Base-by-base conservation (phyloP, 805 yeast genomes). In the Wickerhamiella hasegawae region DNA sequence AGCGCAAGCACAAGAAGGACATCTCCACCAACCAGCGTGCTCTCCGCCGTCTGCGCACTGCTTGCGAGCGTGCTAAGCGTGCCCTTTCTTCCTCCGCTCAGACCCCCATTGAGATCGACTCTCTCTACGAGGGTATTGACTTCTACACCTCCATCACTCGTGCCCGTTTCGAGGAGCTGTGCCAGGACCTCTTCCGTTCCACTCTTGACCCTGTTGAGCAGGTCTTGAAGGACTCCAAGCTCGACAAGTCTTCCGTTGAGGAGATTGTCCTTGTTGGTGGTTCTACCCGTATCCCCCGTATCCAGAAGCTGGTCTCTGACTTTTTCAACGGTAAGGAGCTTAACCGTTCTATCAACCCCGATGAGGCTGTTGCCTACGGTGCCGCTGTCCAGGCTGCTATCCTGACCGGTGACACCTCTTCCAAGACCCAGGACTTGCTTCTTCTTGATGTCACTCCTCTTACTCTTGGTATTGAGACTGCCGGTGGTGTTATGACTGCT, bases 61-160 rank as follows among this genome's bases (percentile, higher is more conserved):
- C 96, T 53, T 84, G 94, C 69, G 97, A 85, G 73, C 79, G 97
- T 67, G 97, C 97, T 47, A 85, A 85, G 92, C 83, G 97, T 74
- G 83, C 96, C 45, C 73, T 85, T 55, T 87, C 96, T 29, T 84
- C 95, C 24, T 80, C 94, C 41, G 83, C 95, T 46, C 94, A 84
- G 68, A 82, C 95, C 47, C 76, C 94, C 27, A 71, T 85, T 48
- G 96, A 85, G 70, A 82, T 85, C 57, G 96, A 85, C 65, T 85
- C 96, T 33, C 67, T 85, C 52, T 83, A 59, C 65, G 95, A 84
- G 68, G 96, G 96, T 71, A 64, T 81, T 53, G 96, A 85, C 67
- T 85, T 85, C 73, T 83, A 82, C 76, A 82, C 95, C 43, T 80
- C 94, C 34, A 71, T 84, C 56, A 84, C 96, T 56, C 82, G 96